Percentiles rank a stretch among this genome's conserved stretches.
Conservation (phyloP, 2,329 filamentous ascomycete species). For the Cytospora piceicola region DNA sequence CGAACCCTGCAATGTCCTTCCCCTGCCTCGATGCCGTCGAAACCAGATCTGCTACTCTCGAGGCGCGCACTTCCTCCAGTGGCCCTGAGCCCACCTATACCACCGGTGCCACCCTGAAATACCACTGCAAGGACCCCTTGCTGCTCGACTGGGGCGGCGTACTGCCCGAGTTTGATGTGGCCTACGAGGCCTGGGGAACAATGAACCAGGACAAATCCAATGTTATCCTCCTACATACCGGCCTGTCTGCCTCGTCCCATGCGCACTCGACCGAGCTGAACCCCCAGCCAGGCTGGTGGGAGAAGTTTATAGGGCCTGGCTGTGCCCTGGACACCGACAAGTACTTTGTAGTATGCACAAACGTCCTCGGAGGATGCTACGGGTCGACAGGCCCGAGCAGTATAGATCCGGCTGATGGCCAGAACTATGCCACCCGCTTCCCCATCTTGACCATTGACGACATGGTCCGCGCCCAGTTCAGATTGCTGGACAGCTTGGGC, state of each 20-base stretch:
- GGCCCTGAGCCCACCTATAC: constrained; percentile 96
- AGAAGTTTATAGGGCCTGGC: constrained; percentile 93
- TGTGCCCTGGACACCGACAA: constrained; percentile 85
- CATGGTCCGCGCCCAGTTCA: constrained; percentile 96
- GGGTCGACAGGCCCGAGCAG: constrained; percentile 91
- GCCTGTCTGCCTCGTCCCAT: constrained; percentile 95
- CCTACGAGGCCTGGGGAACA: constrained; percentile 90
- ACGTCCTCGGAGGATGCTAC: constrained; percentile 94
- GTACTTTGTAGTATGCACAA: constrained; percentile 94
- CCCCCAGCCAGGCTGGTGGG: constrained; percentile 94
- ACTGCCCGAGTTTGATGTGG: constrained; percentile 85
- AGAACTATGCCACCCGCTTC: constrained; percentile 91
- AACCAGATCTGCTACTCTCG: constrained; percentile 74
- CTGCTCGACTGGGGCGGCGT: constrained; percentile 93
- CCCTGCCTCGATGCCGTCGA: constrained; percentile 88
- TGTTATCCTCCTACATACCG: constrained; percentile 89
- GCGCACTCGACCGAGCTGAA: constrained; percentile 90
- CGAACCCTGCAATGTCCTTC: constrained; percentile 86
- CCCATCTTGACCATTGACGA: constrained; percentile 95
- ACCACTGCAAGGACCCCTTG: constrained; percentile 73
- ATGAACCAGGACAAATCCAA: constrained; percentile 83
- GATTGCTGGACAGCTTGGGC: constrained; percentile 77
- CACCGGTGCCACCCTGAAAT: constrained; percentile 79
- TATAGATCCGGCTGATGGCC: constrained; percentile 83
- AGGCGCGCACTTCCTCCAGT: constrained; percentile 64